Conservation (phyloP, 345 rosid species). For the Brassica nigra region DNA sequence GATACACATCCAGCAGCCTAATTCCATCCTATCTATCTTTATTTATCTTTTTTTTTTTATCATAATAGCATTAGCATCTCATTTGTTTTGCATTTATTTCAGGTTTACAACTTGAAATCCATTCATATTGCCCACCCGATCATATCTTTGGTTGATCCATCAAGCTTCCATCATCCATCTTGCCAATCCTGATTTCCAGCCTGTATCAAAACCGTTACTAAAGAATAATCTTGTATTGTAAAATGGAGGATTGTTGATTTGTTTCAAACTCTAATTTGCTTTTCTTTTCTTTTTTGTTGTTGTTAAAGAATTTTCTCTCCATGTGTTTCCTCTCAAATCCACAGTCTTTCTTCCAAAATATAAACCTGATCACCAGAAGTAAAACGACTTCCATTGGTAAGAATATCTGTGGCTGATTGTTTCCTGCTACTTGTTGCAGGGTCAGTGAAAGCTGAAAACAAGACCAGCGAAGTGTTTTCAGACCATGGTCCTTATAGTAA, state of each 20-base stretch:
- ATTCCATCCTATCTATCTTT: too few species aligned
- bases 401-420: background rate
- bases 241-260: slow-evolving; percentile 18
- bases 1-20: too few species aligned
- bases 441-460: background rate
- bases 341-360: background rate
- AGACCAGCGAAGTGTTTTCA: background rate
- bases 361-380: background rate
- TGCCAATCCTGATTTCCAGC: too few species aligned
- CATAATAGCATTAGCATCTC: too few species aligned
- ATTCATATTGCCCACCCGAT: too few species aligned
- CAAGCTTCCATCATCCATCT: too few species aligned
- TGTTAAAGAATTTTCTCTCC: background rate
- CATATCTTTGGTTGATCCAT: too few species aligned
- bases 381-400: background rate
- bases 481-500: background rate
- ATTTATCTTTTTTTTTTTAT: too few species aligned
- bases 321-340: background rate
- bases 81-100: too few species aligned
- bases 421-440: background rate
- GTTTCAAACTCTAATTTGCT: background rate
- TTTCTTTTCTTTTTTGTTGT: background rate
- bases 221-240: slow-evolving; percentile 27
- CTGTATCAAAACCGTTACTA: slow-evolving; percentile 64
- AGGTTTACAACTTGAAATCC: too few species aligned